phyloP scores from a whole-genome alignment of 768 basidiomycete genomes.

The Psilocybe subaeruginosa region DNA sequence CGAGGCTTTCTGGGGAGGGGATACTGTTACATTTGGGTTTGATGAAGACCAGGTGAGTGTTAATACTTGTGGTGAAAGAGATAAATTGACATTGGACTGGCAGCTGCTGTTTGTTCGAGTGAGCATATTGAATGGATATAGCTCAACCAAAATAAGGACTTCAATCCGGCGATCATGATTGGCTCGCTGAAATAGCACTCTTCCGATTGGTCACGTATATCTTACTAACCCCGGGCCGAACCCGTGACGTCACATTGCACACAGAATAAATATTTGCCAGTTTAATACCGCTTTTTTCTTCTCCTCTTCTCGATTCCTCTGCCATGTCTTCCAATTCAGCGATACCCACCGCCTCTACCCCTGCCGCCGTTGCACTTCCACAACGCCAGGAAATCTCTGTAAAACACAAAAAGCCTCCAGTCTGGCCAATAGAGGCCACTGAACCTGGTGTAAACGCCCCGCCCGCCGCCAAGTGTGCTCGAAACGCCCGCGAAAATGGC shows the following conservation, averaged over 20 bases:
- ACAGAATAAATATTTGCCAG: conserved; percentile 4
- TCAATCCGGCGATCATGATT: background rate
- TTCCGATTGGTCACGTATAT: background rate
- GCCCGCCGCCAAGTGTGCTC: conserved; percentile 59
- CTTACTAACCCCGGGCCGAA: background rate
- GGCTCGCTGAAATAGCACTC: background rate
- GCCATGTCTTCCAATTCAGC: conserved; percentile 1
- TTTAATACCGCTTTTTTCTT: background rate
- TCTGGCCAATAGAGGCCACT: conserved; percentile 65
- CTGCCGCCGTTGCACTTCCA: conserved; percentile 37
- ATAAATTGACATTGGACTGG: background rate
- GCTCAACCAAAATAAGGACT: conserved; percentile 4
- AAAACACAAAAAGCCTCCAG: conserved; percentile 47
- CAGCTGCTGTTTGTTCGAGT: conserved; percentile 11
- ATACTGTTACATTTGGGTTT: conserved; percentile 1
- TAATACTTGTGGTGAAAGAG: background rate
- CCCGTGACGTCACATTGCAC: conserved; percentile 7
- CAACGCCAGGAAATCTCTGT: conserved; percentile 24
- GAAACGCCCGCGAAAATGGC: conserved; percentile 55
- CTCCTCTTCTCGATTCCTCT: background rate
- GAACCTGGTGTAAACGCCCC: conserved; percentile 43
- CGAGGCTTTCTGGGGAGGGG: conserved; percentile 13
- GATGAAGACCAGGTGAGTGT: conserved; percentile 8
- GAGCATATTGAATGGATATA: conserved; percentile 8
- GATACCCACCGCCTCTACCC: background rate